Base-by-base conservation (phyloP, 495 filamentous ascomycete species). In the Chaetomium fimeti region DNA sequence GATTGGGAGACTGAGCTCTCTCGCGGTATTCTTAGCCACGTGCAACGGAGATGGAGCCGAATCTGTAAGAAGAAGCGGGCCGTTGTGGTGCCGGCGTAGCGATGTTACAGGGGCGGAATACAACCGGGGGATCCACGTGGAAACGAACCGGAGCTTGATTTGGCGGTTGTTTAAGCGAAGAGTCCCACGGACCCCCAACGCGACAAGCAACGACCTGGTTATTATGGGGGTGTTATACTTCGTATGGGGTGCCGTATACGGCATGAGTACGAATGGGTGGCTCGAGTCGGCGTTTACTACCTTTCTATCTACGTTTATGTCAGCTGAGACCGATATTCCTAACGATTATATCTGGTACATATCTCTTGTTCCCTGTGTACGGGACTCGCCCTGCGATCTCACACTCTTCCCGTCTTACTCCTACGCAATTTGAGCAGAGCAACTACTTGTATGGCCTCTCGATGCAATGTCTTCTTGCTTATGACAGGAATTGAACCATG, bases 41-140 rank as follows among this genome's bases (percentile, higher is more conserved):
- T 22, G 43, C 43, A 47, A 22, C 43, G 43, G 43, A 47, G 43
- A 47, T 47, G 43, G n/a, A 47, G 43, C 43, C 43, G n/a, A 47
- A 47, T 47, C 43, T 47, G 43, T 47, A n/a, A 47, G 18, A 47
- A 47, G 18, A 47, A 47, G 18, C 43, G n/a, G n/a, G 43, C n/a
- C 43, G 15, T 13, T 13, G 15, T 6, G 40, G 2, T 13, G 40
- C 40, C 40, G 40, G 16, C 43, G 43, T 22, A 22, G 43, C 43
- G 43, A 47, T 43, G 40, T 43, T 43, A 18, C 43, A 47, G 43
- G 43, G 43, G 43, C 18, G 22, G n/a, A n/a, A 22, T 7, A 6
- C 43, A 47, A 7, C 43, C 43, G 18, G 43, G 43, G 43, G 22
- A n/a, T 47, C n/a, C 43, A 47, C 43, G 43, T 47, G 43, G 16